phyloP scores from a whole-genome alignment of 129 eudicot genomes.

The Deinandra increscens region DNA sequence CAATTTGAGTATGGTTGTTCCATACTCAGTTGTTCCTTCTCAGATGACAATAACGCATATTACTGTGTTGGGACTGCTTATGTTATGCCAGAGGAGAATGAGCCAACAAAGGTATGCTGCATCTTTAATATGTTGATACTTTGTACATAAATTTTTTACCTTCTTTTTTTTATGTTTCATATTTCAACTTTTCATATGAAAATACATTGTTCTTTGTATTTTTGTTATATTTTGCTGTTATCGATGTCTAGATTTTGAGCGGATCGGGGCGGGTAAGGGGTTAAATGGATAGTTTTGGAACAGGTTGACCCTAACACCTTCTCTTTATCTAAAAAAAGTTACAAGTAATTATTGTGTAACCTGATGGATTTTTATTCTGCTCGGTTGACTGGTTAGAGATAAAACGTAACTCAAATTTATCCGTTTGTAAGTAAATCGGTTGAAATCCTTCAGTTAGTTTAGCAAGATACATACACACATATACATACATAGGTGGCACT shows the following conservation, averaged over 20 bases:
- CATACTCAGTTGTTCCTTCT: conserved; percentile 85
- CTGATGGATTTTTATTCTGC: not conserved
- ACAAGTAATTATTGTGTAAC: not conserved
- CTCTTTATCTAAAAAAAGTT: not conserved
- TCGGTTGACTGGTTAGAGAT: not conserved
- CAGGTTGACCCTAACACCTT: not conserved
- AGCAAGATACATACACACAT: too few relatives aligned
- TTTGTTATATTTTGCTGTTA: not conserved
- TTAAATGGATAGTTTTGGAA: not conserved
- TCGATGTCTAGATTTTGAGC: not conserved
- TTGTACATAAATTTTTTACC: not conserved
- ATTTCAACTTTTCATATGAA: too few relatives aligned
- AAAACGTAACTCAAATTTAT: not conserved
- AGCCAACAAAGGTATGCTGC: conserved; percentile 74
- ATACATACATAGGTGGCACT: too few relatives aligned
- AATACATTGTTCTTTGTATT: not conserved
- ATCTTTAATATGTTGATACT: not conserved
- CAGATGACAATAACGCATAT: conserved; percentile 87
- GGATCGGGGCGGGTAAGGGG: not conserved
- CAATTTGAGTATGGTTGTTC: conserved; percentile 87
- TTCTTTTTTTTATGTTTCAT: not conserved
- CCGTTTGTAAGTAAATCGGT: not conserved
- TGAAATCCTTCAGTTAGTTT: not conserved
- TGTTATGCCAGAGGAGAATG: conserved; percentile 92
- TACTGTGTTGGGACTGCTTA: conserved; percentile 96